Evolutionary conservation across 768 basidiomycete species (phyloP).

Genomic region (Kwoniella sp.): DNA sequence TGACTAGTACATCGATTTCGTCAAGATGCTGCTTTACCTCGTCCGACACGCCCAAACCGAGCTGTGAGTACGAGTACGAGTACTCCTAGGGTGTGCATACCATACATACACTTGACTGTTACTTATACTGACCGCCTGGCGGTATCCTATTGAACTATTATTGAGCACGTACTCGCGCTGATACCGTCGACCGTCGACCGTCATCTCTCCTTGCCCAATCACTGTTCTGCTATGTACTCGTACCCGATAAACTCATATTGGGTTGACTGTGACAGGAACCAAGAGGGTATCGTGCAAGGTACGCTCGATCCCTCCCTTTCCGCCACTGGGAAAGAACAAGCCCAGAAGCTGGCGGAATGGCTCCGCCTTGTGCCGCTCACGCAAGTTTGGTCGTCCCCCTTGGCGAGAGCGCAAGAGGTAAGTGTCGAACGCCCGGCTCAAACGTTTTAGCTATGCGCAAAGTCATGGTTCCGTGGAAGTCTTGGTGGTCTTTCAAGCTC

Average conservation of each 20-base stretch:
- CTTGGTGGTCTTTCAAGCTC: no score
- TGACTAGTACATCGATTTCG: not conserved
- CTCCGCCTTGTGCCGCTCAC: constrained; percentile 37
- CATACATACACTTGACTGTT: no score
- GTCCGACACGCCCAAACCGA: constrained; percentile 29
- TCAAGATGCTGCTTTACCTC: constrained; percentile 28
- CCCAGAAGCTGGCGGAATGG: constrained; percentile 23
- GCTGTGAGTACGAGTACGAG: constrained; percentile 9
- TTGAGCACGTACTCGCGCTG: no score
- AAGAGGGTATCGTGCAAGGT: constrained; percentile 34
- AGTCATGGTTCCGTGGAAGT: no score
- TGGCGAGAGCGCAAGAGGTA: constrained; percentile 69
- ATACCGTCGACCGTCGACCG: no score
- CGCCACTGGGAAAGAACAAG: constrained; percentile 21
- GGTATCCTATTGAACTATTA: no score
- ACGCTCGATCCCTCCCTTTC: constrained; percentile 26
- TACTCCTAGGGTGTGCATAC: no score
- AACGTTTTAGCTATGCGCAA: no score
- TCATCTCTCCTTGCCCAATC: no score
- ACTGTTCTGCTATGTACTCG: not conserved
- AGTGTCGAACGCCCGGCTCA: no score
- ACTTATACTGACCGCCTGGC: no score
- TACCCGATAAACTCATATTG: not conserved
- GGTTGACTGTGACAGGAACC: constrained; percentile 22
- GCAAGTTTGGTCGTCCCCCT: constrained; percentile 70